phyloP scores from a whole-genome alignment of 73 alveolate genomes.

The Stentor coeruleus region DNA sequence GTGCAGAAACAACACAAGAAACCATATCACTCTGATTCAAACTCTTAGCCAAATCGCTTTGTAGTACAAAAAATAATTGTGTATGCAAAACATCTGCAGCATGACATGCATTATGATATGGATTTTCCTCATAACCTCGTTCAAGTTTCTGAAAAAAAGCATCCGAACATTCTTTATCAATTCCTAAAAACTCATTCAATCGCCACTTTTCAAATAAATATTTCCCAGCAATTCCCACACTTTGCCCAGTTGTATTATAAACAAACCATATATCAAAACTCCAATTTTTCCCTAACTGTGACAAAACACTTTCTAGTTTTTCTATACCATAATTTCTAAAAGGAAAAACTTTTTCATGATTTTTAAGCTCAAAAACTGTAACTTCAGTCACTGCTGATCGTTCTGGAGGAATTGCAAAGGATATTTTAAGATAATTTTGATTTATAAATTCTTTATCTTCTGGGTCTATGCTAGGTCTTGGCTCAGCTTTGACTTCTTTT shows the following conservation, averaged over 20 bases:
- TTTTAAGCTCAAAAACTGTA: not conserved
- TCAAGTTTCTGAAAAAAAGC: too few species aligned
- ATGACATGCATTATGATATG: constrained; percentile 46
- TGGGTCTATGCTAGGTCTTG: not conserved
- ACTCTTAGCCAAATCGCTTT: too few species aligned
- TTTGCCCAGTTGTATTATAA: constrained; percentile 11
- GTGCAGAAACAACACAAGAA: constrained; percentile 43
- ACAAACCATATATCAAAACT: constrained; percentile 25
- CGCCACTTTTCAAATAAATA: constrained; percentile 29
- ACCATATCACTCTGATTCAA: constrained; percentile 52
- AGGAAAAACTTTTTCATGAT: not conserved
- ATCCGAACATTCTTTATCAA: too few species aligned
- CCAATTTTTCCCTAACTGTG: not conserved
- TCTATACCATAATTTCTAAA: constrained; percentile 5
- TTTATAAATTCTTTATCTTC: constrained; percentile 19
- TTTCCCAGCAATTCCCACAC: not conserved
- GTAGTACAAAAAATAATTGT: too few species aligned
- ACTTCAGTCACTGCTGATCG: not conserved
- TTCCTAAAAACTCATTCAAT: too few species aligned
- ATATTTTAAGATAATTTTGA: constrained; percentile 18
- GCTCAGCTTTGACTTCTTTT: not conserved
- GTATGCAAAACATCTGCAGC: constrained; percentile 51
- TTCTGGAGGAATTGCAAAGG: not conserved
- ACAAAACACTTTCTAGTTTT: constrained; percentile 8
- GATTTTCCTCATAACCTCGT: too few species aligned